phyloP scores from a whole-genome alignment of 106 monocot species.

The Allium sativum region DNA sequence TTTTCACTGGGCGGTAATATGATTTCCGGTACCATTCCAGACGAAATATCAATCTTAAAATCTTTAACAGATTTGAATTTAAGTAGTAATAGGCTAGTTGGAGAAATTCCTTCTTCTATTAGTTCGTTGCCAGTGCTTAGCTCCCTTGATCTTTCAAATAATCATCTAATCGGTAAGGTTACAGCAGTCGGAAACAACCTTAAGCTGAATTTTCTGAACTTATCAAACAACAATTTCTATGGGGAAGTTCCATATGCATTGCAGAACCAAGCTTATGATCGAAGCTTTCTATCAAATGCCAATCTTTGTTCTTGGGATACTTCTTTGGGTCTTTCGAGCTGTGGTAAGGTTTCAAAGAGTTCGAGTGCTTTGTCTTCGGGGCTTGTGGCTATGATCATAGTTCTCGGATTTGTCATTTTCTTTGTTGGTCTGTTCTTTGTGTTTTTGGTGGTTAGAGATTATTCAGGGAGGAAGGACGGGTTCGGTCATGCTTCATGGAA shows the following conservation, averaged over 20 bases:
- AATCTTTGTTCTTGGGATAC: constrained; percentile 18
- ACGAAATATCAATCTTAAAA: constrained; percentile 13
- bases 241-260: constrained; percentile 40
- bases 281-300: constrained; percentile 60
- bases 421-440: not conserved
- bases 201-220: constrained; percentile 41
- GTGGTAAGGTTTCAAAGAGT: constrained; percentile 12
- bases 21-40: constrained; percentile 51
- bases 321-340: constrained; percentile 12
- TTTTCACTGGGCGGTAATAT: constrained; percentile 34
- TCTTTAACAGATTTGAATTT: constrained; percentile 38
- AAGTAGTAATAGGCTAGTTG: constrained; percentile 48
- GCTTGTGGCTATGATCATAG: constrained; percentile 20
- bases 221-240: constrained; percentile 66
- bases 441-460: constrained; percentile 14
- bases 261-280: constrained; percentile 28
- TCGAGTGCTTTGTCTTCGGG: constrained; percentile 15
- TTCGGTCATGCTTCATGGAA: constrained; percentile 32
- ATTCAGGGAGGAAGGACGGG: constrained; percentile 8
- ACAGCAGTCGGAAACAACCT: constrained; percentile 22
- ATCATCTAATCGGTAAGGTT: constrained; percentile 45
- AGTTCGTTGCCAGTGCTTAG: constrained; percentile 44
- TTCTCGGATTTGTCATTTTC: constrained; percentile 27
- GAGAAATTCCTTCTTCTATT: constrained; percentile 46
- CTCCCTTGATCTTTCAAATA: constrained; percentile 55